phyloP scores from a whole-genome alignment of 2,329 filamentous ascomycete species.

The Chaetothyriales sp. region DNA sequence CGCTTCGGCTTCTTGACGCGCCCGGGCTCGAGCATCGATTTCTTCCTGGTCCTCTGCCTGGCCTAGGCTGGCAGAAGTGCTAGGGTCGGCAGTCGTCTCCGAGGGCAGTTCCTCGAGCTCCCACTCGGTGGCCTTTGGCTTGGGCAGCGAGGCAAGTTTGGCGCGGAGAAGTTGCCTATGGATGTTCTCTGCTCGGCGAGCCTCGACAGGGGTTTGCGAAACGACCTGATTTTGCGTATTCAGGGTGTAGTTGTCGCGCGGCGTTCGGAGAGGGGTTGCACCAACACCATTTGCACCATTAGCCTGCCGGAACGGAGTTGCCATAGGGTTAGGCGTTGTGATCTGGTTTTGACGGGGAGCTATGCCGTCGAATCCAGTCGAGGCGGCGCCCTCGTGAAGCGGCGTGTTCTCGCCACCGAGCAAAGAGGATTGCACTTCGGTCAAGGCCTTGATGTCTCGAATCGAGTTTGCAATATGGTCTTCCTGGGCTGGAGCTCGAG shows the following conservation, averaged over 20 bases:
- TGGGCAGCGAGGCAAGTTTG: conserved; percentile 63
- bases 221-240: conserved; percentile 59
- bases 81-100: conserved; percentile 54
- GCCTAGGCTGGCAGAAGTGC: conserved; percentile 23
- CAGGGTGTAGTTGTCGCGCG: conserved; percentile 71
- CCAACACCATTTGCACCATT: conserved; percentile 52
- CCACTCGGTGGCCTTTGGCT: conserved; percentile 86
- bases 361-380: conserved; percentile 77
- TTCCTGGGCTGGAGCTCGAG: conserved; percentile 77
- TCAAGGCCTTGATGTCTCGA: conserved; percentile 78
- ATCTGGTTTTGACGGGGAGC: conserved; percentile 65
- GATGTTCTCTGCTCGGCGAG: conserved; percentile 55
- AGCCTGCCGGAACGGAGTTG: conserved; percentile 63
- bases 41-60: conserved; percentile 50
- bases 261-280: conserved; percentile 74
- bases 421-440: conserved; percentile 83
- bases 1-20: conserved; percentile 47
- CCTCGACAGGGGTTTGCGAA: conserved; percentile 60
- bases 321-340: conserved; percentile 89
- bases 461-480: conserved; percentile 96
- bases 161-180: conserved; percentile 49
- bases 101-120: conserved; percentile 74
- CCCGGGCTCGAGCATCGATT: conserved; percentile 54
- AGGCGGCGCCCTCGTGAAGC: conserved; percentile 62
- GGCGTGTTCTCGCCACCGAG: conserved; percentile 89